Conservation (phyloP, 1,284 basidiomycete genomes). For the Apiotrichum siamense region DNA sequence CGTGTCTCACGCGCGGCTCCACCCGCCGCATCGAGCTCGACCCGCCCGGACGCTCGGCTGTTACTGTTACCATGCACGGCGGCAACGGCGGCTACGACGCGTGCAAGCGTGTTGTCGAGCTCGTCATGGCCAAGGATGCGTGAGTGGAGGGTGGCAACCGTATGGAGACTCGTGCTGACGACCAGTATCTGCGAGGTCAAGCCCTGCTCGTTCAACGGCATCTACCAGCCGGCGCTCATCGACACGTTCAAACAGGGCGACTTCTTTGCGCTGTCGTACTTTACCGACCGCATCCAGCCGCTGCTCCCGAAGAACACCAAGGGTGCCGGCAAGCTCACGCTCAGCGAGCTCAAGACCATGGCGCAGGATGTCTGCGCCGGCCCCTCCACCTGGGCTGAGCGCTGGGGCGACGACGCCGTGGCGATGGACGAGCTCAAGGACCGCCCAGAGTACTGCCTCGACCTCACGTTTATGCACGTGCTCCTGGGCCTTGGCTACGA, state of each 20-base stretch:
- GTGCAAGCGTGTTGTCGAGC: slow-evolving; percentile 75
- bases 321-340: slow-evolving; percentile 48
- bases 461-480: slow-evolving; percentile 91
- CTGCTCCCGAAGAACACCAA: slow-evolving; percentile 56
- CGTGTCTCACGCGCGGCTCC: slow-evolving; percentile 71
- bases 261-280: slow-evolving; percentile 86
- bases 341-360: slow-evolving; percentile 60
- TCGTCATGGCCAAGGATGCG: slow-evolving; percentile 95
- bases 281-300: slow-evolving; percentile 87
- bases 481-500: slow-evolving; percentile 78
- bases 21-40: slow-evolving; percentile 63
- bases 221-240: slow-evolving; percentile 91
- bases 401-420: slow-evolving; percentile 47
- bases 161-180: background rate
- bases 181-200: slow-evolving; percentile 73
- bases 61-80: slow-evolving; percentile 75
- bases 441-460: slow-evolving; percentile 89
- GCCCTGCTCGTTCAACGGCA: slow-evolving; percentile 94
- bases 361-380: slow-evolving; percentile 70
- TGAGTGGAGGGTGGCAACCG: too few species aligned
- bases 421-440: slow-evolving; percentile 71
- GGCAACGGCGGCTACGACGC: slow-evolving; percentile 75
- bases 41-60: slow-evolving; percentile 52
- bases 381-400: slow-evolving; percentile 55
- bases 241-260: slow-evolving; percentile 78